Evolutionary conservation across 176 grass and related monocot genomes (phyloP).

Genomic region (Triticum urartu): DNA sequence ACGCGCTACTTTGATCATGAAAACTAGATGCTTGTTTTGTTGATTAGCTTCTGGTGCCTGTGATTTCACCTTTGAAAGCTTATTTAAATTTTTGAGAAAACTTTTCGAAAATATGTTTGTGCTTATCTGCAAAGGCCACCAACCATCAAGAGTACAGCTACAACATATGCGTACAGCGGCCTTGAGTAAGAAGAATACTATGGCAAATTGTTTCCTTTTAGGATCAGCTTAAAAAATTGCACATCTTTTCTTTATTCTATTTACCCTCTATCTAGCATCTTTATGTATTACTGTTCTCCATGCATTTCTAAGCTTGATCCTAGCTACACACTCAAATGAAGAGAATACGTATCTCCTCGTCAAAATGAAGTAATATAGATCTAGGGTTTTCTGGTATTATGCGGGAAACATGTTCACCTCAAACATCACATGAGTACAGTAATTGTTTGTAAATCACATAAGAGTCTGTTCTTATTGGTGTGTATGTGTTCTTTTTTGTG

Average conservation of each 20-base stretch:
- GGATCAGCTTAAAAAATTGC: not conserved
- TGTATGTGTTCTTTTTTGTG: not conserved
- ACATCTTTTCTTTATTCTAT: not conserved
- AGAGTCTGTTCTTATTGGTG: not conserved
- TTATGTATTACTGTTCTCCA: not conserved
- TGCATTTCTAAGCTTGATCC: not conserved
- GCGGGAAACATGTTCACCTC: not conserved
- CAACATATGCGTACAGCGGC: not conserved
- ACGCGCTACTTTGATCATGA: constrained; percentile 14
- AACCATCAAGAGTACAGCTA: not conserved
- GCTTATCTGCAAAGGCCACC: not conserved
- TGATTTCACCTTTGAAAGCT: not conserved
- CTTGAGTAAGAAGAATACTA: not conserved
- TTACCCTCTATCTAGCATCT: not conserved
- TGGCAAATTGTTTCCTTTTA: not conserved
- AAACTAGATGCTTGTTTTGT: not conserved
- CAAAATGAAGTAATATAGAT: not conserved
- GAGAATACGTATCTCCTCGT: not conserved
- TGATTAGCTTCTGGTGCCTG: not conserved
- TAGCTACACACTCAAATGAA: not conserved
- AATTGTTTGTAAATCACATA: not conserved
- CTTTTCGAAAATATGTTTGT: not conserved
- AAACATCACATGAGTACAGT: not conserved
- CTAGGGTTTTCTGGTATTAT: not conserved
- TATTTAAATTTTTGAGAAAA: not conserved